phyloP scores from a whole-genome alignment of 1,284 basidiomycete species.

The Trichosporon coremiiforme region DNA sequence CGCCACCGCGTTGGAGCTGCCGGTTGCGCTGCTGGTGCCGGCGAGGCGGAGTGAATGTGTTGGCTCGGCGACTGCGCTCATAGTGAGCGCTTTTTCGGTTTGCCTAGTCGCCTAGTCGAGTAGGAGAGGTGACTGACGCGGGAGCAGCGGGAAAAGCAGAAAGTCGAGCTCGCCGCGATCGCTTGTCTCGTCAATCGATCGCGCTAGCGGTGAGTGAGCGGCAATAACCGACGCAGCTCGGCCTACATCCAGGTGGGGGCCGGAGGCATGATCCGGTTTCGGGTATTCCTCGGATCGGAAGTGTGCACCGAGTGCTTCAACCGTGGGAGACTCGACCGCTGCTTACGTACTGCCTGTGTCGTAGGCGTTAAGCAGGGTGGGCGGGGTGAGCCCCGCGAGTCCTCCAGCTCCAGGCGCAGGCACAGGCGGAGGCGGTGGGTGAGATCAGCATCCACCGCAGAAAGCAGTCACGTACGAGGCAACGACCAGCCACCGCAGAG shows the following conservation, averaged over 20 bases:
- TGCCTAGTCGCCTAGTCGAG: background rate
- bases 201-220: background rate
- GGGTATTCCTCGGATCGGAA: conserved; percentile 16
- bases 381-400: too few species aligned
- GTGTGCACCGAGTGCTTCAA: background rate
- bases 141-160: background rate
- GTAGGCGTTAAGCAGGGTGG: background rate
- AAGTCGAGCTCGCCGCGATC: background rate
- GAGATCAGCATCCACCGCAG: background rate
- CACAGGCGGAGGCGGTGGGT: background rate
- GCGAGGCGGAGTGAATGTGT: background rate
- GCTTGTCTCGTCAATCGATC: background rate
- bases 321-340: conserved; percentile 2
- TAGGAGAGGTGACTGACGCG: background rate
- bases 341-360: background rate
- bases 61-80: conserved; percentile 12
- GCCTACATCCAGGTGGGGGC: background rate
- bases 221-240: conserved; percentile 8
- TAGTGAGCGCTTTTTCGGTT: background rate
- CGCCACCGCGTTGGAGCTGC: background rate
- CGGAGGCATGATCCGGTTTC: conserved; percentile 15
- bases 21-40: too few species aligned
- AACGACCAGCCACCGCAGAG: conserved; percentile 14
- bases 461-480: background rate
- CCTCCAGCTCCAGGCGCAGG: too few species aligned